Evolutionary conservation across 352 stramenopile genomes (phyloP), one percentile per base, ranked within the genome.

Genomic region (Globisporangium sylvaticum): DNA sequence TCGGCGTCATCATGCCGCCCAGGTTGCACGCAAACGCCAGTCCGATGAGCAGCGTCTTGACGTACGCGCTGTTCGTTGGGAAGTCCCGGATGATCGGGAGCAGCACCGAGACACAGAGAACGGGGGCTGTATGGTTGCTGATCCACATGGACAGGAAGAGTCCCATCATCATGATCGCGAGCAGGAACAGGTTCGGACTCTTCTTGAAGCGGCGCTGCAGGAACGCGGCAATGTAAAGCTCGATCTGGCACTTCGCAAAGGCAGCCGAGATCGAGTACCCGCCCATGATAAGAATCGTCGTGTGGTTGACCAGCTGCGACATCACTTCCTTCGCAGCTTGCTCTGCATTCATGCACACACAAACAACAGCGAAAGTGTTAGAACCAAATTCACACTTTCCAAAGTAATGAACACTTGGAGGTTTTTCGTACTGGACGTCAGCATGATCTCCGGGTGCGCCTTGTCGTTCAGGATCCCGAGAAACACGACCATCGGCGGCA

Each of bases 61-160:
- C 91, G 66, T 94, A 96, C 7, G 76, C 78, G 69, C 87, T 95
- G 67, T 94, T 79, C 8, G 75, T 92, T 4, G 86, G 83, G 66
- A 96, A 96, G 67, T 96, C 88, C 0, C 88, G 81, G 56, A 96
- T 96, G 65, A 96, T 96, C n/a, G 88, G 88, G 9, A 96, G 77
- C 14, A 96, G 68, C 24, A 90, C 89, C 67, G 89, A 96, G 2
- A 97, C 88, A 64, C 91, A 97, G n/a, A 97, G 77, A 52, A 98
- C 91, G 4, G 92, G 91, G 7, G 92, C 91, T 1, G 92, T 98
- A 79, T 97, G 91, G 79, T 98, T 98, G 63, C 81, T 96, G 72
- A 98, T 97, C 89, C 91, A 96, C 87, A 96, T 97, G 12, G 90
- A 97, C 6, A 98, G 67, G 67, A 97, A 96, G 24, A 97, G 70